Base-by-base conservation (phyloP, 2,329 filamentous ascomycete genomes). In the Colletotrichum costaricense region DNA sequence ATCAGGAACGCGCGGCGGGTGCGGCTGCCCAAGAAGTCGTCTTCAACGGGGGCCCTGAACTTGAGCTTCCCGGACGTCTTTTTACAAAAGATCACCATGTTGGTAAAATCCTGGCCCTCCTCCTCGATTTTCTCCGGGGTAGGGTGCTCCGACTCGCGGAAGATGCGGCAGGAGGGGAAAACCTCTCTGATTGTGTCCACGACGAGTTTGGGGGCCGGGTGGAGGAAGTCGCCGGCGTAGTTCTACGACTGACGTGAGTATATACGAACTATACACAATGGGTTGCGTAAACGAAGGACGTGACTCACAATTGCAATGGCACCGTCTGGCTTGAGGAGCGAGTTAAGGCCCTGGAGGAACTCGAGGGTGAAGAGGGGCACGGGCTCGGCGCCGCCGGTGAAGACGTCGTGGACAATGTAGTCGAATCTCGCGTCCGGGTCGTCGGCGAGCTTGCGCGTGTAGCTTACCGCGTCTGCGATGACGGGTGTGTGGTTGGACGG, bases 381-480 rank as follows among this genome's bases (percentile, higher is more conserved):
- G 0, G 97, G 97, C 81, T 98, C 97, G 0, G 95, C 95, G 65
- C 97, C 97, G 28, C 97, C 97, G 0, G 97, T 99, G 81, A 99
- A 99, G 28, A 99, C 97, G 77, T 99, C 97, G 81, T 99, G 97
- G 67, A 99, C 89, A 79, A 99, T 97, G 85, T 98, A 98, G 84
- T 98, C 93, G 81, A 93, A 99, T 33, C 86, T 86, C 59, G 86
- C 81, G 8, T 83, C 81, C 69, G 84, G 78, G 33, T 83, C 77
- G 63, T 83, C 79, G 67, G 85, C 85, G 60, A 88, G 79, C 65
- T 83, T 79, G 58, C 86, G 82, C 22, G 91, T 88, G 81, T 92
- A 98, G n/a, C 85, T 84, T 3, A 95, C 91, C 0, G 97, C 97
- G 78, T 99, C 95, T 63, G 92, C 90, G 75, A 98, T 92, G 66